These are phyloP conservation scores for Butyriboletus loyo DNA, from an alignment of 768 basidiomycete species.

Conservation along the genomic window DNA sequence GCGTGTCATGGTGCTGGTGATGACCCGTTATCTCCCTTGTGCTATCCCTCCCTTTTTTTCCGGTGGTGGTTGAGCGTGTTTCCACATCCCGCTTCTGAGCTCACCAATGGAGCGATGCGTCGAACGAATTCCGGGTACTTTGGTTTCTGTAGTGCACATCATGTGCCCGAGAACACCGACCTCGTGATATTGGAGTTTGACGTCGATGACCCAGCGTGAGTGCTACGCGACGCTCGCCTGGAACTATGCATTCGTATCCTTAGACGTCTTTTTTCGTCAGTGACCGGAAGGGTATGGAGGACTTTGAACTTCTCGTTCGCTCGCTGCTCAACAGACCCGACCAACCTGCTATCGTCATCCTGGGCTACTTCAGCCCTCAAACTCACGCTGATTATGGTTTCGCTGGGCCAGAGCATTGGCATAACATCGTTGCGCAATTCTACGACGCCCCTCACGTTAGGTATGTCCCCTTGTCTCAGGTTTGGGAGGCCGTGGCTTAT, in stretches of 20 bases:
- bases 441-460: conserved; percentile 95
- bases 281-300: conserved; percentile 65
- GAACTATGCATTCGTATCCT: background rate
- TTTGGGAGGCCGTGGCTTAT: background rate
- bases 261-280: conserved; percentile 34
- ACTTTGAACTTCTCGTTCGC: conserved; percentile 91
- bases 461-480: conserved; percentile 29
- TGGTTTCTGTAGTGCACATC: conserved; percentile 89
- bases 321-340: conserved; percentile 89
- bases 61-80: conserved; percentile 98
- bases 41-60: conserved; percentile 96
- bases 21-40: conserved; percentile 76
- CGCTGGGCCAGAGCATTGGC: conserved; percentile 86
- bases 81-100: conserved; percentile 94
- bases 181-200: conserved; percentile 95
- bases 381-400: conserved; percentile 76
- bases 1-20: conserved; percentile 93
- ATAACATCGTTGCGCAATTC: conserved; percentile 89
- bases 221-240: conserved; percentile 5
- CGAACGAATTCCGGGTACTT: conserved; percentile 93
- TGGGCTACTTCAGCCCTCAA: conserved; percentile 96
- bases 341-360: conserved; percentile 85
- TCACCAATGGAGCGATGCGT: conserved; percentile 96
- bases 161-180: conserved; percentile 92
- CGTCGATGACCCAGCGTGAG: conserved; percentile 83